Base-by-base conservation (phyloP, 1,284 basidiomycete genomes). In the Cystobasidiaceae sp. region DNA sequence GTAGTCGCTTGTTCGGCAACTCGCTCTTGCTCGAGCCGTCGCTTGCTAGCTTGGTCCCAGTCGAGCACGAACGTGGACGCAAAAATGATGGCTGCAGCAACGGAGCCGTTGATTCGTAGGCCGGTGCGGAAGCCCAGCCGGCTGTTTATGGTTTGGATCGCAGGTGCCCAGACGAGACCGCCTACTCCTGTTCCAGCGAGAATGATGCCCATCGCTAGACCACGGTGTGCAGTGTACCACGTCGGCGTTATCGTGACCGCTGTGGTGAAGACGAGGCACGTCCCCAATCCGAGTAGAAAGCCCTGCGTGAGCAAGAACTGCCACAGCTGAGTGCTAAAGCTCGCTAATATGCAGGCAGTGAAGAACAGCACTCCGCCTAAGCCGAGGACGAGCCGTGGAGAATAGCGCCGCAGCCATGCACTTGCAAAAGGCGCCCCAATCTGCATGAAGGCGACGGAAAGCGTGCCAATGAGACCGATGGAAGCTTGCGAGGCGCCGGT, bases 401-500 rank as follows among this genome's bases (percentile, higher is more conserved):
- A 68, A 57, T 61, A 72, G 2, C 62, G 65, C 46, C 68, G 68
- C 2, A 71, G 66, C 68, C 71, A 73, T 4, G 67, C 72, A 0
- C 67, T 70, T 2, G 71, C 66, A n/a, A 69, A 39, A 1, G 73
- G 73, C 4, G 68, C 73, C 15, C 57, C 67, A 8, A 74, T 67
- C 4, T 66, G 71, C 70, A 71, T 71, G 67, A 74, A 73, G 17
- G 70, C 48, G 11, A 69, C 72, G 1, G 67, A 33, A 15, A 74
- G 68, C 1, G 73, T 74, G n/a, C 73, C 73, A 34, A 74, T 73
- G 6, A 74, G 61, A 55, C 72, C 73, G 57, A 74, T 73, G 0
- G 27, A 51, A 4, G 70, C 72, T 3, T 71, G 66, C 0, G 68
- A 58, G 2, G 67, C 70, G 11, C 70, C 70, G 0, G 65, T 71